These are phyloP conservation scores for Fusarium sp. DNA, from an alignment of 2,329 filamentous ascomycete species.

Conservation along the genomic window DNA sequence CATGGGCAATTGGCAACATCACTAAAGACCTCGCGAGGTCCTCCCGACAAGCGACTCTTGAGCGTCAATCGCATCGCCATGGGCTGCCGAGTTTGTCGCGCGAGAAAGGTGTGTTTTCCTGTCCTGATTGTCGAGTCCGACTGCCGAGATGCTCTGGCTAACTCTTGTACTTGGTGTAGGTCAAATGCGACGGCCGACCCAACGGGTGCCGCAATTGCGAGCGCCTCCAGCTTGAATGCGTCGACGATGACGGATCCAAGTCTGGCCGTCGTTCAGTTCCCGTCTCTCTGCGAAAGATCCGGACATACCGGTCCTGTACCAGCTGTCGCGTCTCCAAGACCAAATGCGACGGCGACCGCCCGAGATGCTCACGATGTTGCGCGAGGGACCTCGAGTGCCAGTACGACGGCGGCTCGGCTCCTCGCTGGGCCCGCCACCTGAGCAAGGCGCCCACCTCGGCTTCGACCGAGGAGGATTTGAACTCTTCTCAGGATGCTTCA, in stretches of 20 bases:
- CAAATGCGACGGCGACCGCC: conserved; percentile 56
- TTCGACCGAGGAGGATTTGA: conserved; percentile 40
- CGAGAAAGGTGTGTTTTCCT: conserved; percentile 51
- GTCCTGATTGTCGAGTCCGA: conserved; percentile 1
- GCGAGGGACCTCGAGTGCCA: conserved; percentile 51
- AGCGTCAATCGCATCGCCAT: conserved; percentile 43
- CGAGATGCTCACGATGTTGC: conserved; percentile 52
- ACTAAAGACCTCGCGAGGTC: conserved; percentile 33
- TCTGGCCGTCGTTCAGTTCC: conserved; percentile 42
- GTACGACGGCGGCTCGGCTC: conserved; percentile 54
- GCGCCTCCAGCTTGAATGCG: conserved; percentile 56
- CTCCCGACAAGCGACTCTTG: conserved; percentile 26
- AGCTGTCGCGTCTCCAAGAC: conserved; percentile 56
- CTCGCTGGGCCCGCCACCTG: conserved; percentile 52
- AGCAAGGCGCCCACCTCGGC: conserved; percentile 41
- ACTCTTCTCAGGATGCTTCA: conserved; percentile 32
- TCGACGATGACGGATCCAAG: conserved; percentile 50
- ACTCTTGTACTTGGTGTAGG: conserved; percentile 44
- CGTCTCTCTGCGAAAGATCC: conserved; percentile 52
- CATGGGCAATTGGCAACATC: conserved; percentile 40
- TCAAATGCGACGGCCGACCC: conserved; percentile 57
- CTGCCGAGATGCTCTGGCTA: conserved; percentile 11
- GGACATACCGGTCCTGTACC: conserved; percentile 56
- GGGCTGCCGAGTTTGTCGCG: conserved; percentile 56
- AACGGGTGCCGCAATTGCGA: conserved; percentile 58